Evolutionary conservation across 495 filamentous ascomycete genomes (phyloP).

Genomic region (Penicillium canariense): DNA sequence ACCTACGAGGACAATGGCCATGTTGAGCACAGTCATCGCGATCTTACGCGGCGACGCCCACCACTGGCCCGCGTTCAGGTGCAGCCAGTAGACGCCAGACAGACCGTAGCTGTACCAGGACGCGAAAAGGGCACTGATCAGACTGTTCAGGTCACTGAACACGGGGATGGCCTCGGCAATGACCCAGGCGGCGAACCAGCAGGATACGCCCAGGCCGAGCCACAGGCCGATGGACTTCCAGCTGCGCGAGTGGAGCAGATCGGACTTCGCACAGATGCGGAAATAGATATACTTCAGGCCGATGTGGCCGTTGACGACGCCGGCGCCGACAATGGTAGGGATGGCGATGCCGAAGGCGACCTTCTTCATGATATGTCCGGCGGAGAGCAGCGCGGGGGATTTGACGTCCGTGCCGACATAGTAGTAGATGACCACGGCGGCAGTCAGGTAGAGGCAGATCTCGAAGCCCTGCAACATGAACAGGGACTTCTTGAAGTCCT

Average conservation of each 20-base stretch:
- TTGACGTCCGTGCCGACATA: conserved; percentile 65
- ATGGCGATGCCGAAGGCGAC: conserved; percentile 76
- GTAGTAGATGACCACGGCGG: conserved; percentile 67
- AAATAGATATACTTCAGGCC: conserved; percentile 65
- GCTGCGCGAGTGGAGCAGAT: conserved; percentile 53
- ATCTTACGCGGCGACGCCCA: conserved; percentile 34
- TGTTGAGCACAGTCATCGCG: conserved; percentile 28
- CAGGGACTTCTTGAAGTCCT: conserved; percentile 66
- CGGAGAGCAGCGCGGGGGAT: conserved; percentile 69
- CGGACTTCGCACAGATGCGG: conserved; percentile 52
- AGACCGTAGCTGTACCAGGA: conserved; percentile 46
- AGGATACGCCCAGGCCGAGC: conserved; percentile 50
- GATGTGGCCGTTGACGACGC: conserved; percentile 68
- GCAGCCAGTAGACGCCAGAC: conserved; percentile 44
- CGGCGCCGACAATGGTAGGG: conserved; percentile 67
- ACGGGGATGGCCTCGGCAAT: conserved; percentile 68
- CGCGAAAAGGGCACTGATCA: conserved; percentile 44
- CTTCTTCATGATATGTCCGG: conserved; percentile 62
- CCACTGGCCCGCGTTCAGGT: conserved; percentile 36
- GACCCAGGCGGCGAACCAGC: conserved; percentile 65
- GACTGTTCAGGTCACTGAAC: conserved; percentile 59
- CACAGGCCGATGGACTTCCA: conserved; percentile 49
- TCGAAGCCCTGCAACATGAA: conserved; percentile 62
- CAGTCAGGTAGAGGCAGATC: conserved; percentile 64
- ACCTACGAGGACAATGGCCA: conserved; percentile 27